Conservation (phyloP, 176 grass and related monocot genomes). For the Cymbopogon citratus region DNA sequence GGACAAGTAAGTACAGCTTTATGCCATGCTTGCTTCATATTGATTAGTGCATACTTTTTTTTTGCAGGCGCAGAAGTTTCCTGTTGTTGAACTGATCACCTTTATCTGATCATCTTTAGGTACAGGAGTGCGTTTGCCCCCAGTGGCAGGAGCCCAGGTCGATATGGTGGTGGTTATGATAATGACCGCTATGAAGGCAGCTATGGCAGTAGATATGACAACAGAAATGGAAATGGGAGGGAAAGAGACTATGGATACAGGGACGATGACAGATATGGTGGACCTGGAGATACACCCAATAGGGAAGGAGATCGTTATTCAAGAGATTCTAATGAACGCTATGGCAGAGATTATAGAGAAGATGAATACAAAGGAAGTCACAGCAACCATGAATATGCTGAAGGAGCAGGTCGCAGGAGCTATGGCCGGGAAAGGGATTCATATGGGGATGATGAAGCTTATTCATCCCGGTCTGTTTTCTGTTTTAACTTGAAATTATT, state of each 20-base stretch:
- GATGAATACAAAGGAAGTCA: conserved; percentile 66
- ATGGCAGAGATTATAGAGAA: conserved; percentile 62
- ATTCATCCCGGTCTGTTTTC: conserved; percentile 64
- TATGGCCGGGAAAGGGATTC: conserved; percentile 56
- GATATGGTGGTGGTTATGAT: conserved; percentile 63
- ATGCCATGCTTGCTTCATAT: conserved; percentile 3
- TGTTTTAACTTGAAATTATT: conserved; percentile 5
- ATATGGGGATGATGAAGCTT: conserved; percentile 71
- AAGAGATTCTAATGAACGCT: conserved; percentile 69
- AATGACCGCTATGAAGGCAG: conserved; percentile 62
- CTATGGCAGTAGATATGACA: conserved; percentile 60
- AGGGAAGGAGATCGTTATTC: conserved; percentile 79
- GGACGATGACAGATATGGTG: conserved; percentile 73
- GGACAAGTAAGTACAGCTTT: conserved; percentile 68
- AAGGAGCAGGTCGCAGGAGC: conserved; percentile 64
- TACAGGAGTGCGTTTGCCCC: conserved; percentile 63
- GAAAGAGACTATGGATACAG: conserved; percentile 83
- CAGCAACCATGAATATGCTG: conserved; percentile 66
- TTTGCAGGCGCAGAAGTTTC: not conserved
- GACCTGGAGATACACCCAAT: conserved; percentile 57
- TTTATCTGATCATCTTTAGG: conserved; percentile 35
- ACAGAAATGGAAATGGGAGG: conserved; percentile 70
- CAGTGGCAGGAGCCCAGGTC: conserved; percentile 57
- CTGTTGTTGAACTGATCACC: not conserved
- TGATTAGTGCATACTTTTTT: not conserved